phyloP scores from a whole-genome alignment of 345 rosid genomes.

The Populus davidiana region DNA sequence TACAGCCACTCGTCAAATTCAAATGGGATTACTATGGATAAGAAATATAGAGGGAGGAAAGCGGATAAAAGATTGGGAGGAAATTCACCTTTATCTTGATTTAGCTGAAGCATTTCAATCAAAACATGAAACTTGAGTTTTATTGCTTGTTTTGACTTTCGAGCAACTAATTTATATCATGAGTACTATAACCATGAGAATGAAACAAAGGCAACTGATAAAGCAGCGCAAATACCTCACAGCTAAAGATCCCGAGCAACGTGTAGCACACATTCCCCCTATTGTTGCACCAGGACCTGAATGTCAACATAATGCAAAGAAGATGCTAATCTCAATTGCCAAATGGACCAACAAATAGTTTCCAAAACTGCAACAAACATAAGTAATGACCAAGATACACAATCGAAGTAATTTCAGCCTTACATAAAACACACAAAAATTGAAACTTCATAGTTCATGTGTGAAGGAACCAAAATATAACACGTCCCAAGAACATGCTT shows the following conservation, averaged over 20 bases:
- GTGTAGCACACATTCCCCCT: slow-evolving; percentile 98
- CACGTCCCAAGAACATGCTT: neutral
- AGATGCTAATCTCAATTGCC: neutral
- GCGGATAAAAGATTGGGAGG: neutral
- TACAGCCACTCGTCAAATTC: neutral
- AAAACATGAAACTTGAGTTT: neutral
- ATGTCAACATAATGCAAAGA: slow-evolving; percentile 17
- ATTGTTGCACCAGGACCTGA: slow-evolving; percentile 94
- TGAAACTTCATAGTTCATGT: neutral
- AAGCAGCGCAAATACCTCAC: slow-evolving; percentile 58
- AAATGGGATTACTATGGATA: neutral
- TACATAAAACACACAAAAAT: neutral
- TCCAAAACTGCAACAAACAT: neutral
- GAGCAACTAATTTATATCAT: neutral
- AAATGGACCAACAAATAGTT: slow-evolving; percentile 10
- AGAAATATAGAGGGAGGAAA: neutral
- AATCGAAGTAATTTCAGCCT: neutral
- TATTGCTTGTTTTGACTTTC: neutral
- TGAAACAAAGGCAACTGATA: neutral
- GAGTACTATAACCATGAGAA: neutral
- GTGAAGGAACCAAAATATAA: neutral
- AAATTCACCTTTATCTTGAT: neutral
- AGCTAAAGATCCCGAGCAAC: slow-evolving; percentile 95
- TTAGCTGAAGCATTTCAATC: neutral
- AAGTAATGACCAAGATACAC: neutral